Percentiles rank a stretch among this genome's conserved stretches.
These are phyloP conservation scores for Phytomonas serpens DNA, from an alignment of 208 protist genomes.

Conservation along the genomic window DNA sequence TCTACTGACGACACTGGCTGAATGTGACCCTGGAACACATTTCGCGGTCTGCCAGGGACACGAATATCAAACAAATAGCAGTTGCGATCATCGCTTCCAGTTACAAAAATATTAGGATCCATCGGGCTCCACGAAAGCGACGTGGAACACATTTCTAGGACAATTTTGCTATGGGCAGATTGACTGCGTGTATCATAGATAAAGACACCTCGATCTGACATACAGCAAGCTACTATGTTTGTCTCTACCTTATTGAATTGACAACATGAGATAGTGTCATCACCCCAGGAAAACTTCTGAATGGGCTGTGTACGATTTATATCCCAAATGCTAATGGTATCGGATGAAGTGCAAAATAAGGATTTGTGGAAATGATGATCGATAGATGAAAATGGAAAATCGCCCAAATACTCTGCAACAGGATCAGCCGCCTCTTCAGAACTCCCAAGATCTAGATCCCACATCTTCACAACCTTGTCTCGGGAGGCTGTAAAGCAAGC, in stretches of 20 bases:
- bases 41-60: conserved; percentile 83
- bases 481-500: conserved; percentile 89
- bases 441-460: conserved; percentile 79
- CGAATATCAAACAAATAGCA: conserved; percentile 98
- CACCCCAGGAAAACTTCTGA: conserved; percentile 92
- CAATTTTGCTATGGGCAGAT: conserved; percentile 89
- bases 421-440: conserved; percentile 33
- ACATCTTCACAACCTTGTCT: conserved; percentile 96
- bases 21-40: conserved; percentile 96
- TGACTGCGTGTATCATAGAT: conserved; percentile 93
- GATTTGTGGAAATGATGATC: conserved; percentile 89
- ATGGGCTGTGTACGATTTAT: conserved; percentile 91
- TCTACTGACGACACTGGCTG: conserved; percentile 92
- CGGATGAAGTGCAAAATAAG: conserved; percentile 92
- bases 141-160: conserved; percentile 92
- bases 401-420: conserved; percentile 85
- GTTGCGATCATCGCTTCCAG: conserved; percentile 96
- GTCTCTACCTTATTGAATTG: conserved; percentile 94
- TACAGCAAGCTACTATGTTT: conserved; percentile 87
- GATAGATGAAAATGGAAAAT: conserved; percentile 90
- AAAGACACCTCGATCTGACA: conserved; percentile 89
- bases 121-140: conserved; percentile 96
- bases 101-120: conserved; percentile 96
- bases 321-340: conserved; percentile 89
- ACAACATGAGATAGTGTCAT: conserved; percentile 84